Conservation (phyloP, 2,329 filamentous ascomycete species). For the Chalara sp. region DNA sequence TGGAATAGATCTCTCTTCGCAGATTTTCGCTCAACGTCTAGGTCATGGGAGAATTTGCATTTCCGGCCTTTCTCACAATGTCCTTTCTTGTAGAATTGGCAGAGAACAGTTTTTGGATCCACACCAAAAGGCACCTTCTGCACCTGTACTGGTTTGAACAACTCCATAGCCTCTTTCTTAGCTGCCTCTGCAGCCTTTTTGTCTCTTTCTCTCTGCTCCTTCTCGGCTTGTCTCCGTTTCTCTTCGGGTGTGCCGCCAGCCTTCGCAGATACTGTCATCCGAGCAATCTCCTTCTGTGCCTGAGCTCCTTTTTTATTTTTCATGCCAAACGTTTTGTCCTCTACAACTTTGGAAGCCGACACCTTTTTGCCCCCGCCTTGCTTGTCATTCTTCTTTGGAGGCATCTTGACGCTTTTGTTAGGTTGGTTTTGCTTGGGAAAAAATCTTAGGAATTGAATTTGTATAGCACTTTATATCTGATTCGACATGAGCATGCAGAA, state of each 20-base stretch:
- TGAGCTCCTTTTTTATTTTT: slow-evolving; percentile 98
- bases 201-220: slow-evolving; percentile 68
- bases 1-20: slow-evolving; percentile 90
- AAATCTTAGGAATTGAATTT: too few relatives aligned
- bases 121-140: slow-evolving; percentile 98
- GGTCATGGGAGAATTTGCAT: slow-evolving; percentile 96
- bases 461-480: too few relatives aligned
- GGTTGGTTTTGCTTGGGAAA: too few relatives aligned
- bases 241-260: slow-evolving; percentile 76
- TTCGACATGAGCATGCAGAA: slow-evolving; percentile 14
- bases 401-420: slow-evolving; percentile 48
- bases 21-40: slow-evolving; percentile 81
- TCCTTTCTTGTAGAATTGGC: slow-evolving; percentile 95
- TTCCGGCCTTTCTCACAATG: slow-evolving; percentile 95
- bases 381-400: slow-evolving; percentile 57
- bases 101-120: slow-evolving; percentile 94
- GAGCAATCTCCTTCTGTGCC: slow-evolving; percentile 85
- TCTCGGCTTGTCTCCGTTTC: slow-evolving; percentile 70
- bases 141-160: slow-evolving; percentile 87
- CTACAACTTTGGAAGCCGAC: slow-evolving; percentile 49
- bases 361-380: slow-evolving; percentile 48
- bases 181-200: slow-evolving; percentile 87
- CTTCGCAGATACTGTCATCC: slow-evolving; percentile 68
- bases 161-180: slow-evolving; percentile 68
- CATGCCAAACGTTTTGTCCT: slow-evolving; percentile 99